These are phyloP conservation scores for Eragrostis curvula DNA, from an alignment of 176 grass and related monocot genomes.

Conservation along the genomic window DNA sequence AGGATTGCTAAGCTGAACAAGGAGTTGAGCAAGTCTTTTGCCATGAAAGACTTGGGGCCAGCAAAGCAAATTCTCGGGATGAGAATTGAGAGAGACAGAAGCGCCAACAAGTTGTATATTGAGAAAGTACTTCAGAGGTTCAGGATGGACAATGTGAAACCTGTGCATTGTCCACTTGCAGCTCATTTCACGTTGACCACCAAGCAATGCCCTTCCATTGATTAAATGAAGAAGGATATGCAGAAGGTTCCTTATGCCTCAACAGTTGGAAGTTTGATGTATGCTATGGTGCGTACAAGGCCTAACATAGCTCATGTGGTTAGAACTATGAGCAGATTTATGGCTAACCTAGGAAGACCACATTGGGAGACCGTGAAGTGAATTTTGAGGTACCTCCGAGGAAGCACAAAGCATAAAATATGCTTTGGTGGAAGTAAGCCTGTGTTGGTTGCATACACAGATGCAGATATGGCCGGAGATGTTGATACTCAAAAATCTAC, in stretches of 20 bases:
- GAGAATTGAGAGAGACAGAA: background rate
- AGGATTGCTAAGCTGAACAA: too few species aligned
- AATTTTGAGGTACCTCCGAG: too few species aligned
- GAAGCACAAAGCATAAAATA: too few species aligned
- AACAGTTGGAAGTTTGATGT: conserved; percentile 17
- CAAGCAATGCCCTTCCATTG: background rate
- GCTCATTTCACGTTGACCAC: too few species aligned
- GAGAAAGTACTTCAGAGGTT: conserved; percentile 19
- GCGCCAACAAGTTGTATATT: conserved; percentile 5
- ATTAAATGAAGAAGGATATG: background rate
- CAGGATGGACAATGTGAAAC: conserved; percentile 18
- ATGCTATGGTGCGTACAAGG: conserved; percentile 11
- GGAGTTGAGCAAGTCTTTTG: too few species aligned
- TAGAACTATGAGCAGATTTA: background rate
- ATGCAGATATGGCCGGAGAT: background rate
- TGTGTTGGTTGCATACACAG: too few species aligned
- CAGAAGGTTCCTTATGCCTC: background rate
- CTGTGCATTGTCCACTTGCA: background rate
- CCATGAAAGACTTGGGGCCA: too few species aligned
- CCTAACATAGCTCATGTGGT: background rate
- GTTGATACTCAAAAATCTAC: background rate
- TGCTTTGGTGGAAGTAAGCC: too few species aligned
- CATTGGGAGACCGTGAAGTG: too few species aligned
- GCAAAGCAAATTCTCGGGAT: conserved; percentile 7
- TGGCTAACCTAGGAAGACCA: conserved; percentile 1